A percentile compares a stretch with the other conserved stretches of the same genome.
Evolutionary conservation across 139 green algal genomes (phyloP).

Genomic region (Micromonas pusilla): DNA sequence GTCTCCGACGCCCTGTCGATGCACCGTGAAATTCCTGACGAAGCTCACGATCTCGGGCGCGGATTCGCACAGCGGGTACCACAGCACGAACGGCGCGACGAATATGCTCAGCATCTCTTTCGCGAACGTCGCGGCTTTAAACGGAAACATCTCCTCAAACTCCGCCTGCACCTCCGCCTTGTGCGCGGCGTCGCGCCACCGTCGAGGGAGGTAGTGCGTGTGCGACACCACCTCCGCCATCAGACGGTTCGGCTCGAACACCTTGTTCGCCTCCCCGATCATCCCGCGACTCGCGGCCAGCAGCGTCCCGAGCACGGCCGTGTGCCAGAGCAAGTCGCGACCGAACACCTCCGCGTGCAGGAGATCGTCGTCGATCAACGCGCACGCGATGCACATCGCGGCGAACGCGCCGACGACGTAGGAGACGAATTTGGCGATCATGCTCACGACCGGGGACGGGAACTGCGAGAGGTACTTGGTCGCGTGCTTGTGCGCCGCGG

Average conservation of each 20-base stretch:
- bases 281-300: conserved; percentile 39
- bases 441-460: conserved; percentile 60
- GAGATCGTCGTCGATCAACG: conserved; percentile 40
- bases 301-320: conserved; percentile 38
- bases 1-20: conserved; percentile 75
- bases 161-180: conserved; percentile 68
- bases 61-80: conserved; percentile 37
- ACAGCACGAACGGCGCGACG: conserved; percentile 79
- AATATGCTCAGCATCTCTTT: conserved; percentile 80
- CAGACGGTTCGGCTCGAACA: conserved; percentile 73
- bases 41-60: conserved; percentile 72
- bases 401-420: conserved; percentile 82
- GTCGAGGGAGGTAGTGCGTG: conserved; percentile 83
- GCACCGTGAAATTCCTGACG: conserved; percentile 58
- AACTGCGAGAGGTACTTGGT: conserved; percentile 85
- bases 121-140: conserved; percentile 72
- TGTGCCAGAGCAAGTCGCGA: conserved; percentile 44
- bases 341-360: conserved; percentile 37
- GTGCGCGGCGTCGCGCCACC: conserved; percentile 66
- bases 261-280: conserved; percentile 41
- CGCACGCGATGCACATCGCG: conserved; percentile 36
- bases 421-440: conserved; percentile 67
- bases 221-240: conserved; percentile 72
- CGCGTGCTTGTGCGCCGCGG: conserved; percentile 61
- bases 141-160: conserved; percentile 75